Percentiles rank a stretch among this genome's conserved stretches.
phyloP scores from a whole-genome alignment of 129 eudicot species.

The Chrysanthemum makinoi region DNA sequence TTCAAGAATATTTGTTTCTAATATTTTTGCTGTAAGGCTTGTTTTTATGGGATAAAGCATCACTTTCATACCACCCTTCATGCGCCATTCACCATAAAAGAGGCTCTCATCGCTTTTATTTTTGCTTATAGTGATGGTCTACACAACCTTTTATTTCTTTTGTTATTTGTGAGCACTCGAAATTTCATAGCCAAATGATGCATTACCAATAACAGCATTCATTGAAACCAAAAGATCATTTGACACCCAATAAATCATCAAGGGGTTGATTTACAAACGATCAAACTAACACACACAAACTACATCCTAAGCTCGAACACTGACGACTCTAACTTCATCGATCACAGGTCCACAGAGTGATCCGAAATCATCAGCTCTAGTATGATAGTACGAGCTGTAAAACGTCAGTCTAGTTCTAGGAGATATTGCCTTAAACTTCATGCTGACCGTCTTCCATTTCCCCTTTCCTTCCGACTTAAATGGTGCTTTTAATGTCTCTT shows the following conservation, averaged over 20 bases:
- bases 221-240: constrained; percentile 8
- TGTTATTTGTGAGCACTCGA: background rate
- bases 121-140: too few species aligned
- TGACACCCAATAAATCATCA: constrained; percentile 16
- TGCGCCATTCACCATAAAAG: too few species aligned
- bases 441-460: constrained; percentile 29
- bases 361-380: constrained; percentile 54
- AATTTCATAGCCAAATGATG: background rate
- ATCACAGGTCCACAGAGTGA: constrained; percentile 81
- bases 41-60: too few species aligned
- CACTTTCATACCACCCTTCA: too few species aligned
- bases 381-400: constrained; percentile 78
- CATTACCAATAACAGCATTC: background rate
- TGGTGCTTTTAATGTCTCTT: constrained; percentile 52
- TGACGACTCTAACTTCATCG: constrained; percentile 57
- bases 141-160: too few species aligned
- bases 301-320: constrained; percentile 14
- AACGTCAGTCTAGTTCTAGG: constrained; percentile 61
- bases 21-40: too few species aligned
- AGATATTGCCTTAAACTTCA: constrained; percentile 56
- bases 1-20: too few species aligned
- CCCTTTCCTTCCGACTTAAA: constrained; percentile 71
- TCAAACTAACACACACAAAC: constrained; percentile 12
- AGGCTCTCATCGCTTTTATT: too few species aligned
- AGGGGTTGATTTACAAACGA: constrained; percentile 18